Evolutionary conservation across 192 early-diverging fungal genomes (phyloP).

Genomic region (Linnemannia hyalina): DNA sequence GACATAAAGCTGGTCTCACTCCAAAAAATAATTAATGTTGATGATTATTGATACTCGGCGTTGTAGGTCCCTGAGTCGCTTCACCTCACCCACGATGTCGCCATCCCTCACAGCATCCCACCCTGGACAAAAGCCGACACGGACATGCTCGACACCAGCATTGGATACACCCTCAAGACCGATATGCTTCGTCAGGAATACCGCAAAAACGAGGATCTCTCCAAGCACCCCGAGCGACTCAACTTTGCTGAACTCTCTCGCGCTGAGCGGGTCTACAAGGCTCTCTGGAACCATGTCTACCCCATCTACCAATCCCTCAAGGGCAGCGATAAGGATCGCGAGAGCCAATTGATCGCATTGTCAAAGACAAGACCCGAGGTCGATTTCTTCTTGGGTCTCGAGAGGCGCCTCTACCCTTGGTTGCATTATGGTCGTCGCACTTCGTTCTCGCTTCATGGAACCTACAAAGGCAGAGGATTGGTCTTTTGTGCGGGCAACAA

Average conservation of each 20-base stretch:
- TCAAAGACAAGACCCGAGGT: slow-evolving; percentile 30
- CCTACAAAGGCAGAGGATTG: slow-evolving; percentile 52
- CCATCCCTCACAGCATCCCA: slow-evolving; percentile 54
- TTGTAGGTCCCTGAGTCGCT: slow-evolving; percentile 40
- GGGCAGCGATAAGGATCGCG: slow-evolving; percentile 26
- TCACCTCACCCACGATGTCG: slow-evolving; percentile 56
- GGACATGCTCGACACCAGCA: slow-evolving; percentile 41
- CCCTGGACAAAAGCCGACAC: slow-evolving; percentile 59
- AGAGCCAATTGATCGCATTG: slow-evolving; percentile 18
- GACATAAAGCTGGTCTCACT: background rate
- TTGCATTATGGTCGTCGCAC: slow-evolving; percentile 39
- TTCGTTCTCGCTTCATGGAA: slow-evolving; percentile 53
- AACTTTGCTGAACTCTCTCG: slow-evolving; percentile 57
- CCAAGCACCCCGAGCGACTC: slow-evolving; percentile 29
- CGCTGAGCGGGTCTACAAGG: slow-evolving; percentile 57
- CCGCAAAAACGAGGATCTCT: slow-evolving; percentile 23
- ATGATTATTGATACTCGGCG: background rate
- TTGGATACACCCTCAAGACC: slow-evolving; percentile 45
- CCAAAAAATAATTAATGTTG: background rate
- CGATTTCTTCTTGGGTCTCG: slow-evolving; percentile 51
- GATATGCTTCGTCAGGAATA: slow-evolving; percentile 39
- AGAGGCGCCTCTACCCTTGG: slow-evolving; percentile 59
- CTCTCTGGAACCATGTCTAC: slow-evolving; percentile 59
- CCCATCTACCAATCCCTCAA: slow-evolving; percentile 52
- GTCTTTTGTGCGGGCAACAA: slow-evolving; percentile 65